Conservation (phyloP, 1,284 basidiomycete genomes). For the Fomitiporia mediterranea region DNA sequence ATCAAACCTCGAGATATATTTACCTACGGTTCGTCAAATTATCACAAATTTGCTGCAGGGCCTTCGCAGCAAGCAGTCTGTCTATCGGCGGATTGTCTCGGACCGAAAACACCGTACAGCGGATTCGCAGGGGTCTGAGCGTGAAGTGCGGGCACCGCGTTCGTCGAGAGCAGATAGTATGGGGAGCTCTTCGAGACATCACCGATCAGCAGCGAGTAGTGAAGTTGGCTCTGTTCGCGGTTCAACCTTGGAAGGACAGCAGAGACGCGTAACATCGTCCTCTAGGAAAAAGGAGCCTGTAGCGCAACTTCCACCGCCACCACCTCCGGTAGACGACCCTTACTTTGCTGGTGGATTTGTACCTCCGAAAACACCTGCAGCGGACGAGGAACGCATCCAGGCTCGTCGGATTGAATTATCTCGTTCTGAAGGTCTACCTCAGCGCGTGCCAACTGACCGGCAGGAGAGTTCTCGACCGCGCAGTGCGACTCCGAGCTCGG, state of each 20-base stretch:
- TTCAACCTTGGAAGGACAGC: constrained; percentile 9
- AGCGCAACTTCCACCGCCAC: constrained; percentile 26
- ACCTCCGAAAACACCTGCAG: constrained; percentile 19
- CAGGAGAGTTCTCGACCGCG: constrained; percentile 13
- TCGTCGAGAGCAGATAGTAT: constrained; percentile 37
- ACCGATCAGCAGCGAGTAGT: neutral
- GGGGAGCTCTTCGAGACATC: constrained; percentile 17
- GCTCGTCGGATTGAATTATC: constrained; percentile 7
- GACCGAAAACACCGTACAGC: constrained; percentile 52
- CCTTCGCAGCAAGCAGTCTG: constrained; percentile 85
- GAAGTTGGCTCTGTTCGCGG: constrained; percentile 1
- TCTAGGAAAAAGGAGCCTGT: constrained; percentile 10
- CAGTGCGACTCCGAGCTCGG: constrained; percentile 25
- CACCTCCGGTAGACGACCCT: constrained; percentile 36
- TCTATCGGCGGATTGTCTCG: constrained; percentile 64
- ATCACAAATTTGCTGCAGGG: constrained; percentile 92
- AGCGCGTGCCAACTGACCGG: constrained; percentile 2
- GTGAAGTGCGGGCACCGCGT: constrained; percentile 49
- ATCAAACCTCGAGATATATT: constrained; percentile 83
- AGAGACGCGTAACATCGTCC: constrained; percentile 11
- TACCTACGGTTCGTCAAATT: constrained; percentile 89
- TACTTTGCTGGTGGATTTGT: constrained; percentile 32
- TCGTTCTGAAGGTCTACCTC: constrained; percentile 6
- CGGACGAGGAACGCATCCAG: neutral
- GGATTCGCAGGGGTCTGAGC: constrained; percentile 28